Percentiles rank a stretch among this genome's conserved stretches.
Conservation (phyloP, 352 stramenopile genomes). For the Globisporangium orthogonon region DNA sequence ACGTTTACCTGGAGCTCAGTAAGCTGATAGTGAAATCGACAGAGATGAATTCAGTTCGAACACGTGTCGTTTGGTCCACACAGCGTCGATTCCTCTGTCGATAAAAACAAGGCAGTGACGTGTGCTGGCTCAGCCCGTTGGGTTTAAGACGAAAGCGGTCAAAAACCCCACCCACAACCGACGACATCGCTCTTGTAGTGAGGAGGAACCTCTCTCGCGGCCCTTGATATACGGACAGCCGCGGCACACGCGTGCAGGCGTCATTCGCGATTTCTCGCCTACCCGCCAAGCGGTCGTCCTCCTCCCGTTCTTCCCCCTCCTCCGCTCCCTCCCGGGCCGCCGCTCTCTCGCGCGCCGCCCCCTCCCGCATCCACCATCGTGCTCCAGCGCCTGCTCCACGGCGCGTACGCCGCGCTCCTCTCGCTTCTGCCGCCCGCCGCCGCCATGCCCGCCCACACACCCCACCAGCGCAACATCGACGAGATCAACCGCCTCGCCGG, state of each 20-base stretch:
- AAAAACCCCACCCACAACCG: not conserved
- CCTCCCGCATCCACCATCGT: constrained; percentile 7
- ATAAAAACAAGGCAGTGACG: not conserved
- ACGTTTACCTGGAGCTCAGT: not conserved
- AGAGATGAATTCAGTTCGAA: not conserved
- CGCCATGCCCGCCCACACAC: constrained; percentile 18
- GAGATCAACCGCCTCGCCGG: constrained; percentile 84
- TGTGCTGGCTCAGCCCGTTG: not conserved
- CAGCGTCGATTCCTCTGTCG: not conserved
- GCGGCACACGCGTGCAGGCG: not conserved
- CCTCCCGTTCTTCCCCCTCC: not conserved
- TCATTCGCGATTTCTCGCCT: constrained; percentile 15
- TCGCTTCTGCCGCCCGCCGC: constrained; percentile 3
- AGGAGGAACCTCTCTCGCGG: not conserved
- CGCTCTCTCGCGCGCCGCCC: constrained; percentile 1
- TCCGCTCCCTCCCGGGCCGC: not conserved
- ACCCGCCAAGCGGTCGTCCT: not conserved
- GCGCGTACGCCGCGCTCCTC: constrained; percentile 12
- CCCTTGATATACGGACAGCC: not conserved
- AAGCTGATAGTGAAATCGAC: not conserved
- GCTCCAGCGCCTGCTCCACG: constrained; percentile 9
- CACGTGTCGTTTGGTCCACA: not conserved
- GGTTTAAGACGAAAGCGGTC: not conserved
- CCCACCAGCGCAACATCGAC: constrained; percentile 79
- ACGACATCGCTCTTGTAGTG: not conserved